phyloP scores from a whole-genome alignment of 129 eudicot species.

The Cynara cardunculus region DNA sequence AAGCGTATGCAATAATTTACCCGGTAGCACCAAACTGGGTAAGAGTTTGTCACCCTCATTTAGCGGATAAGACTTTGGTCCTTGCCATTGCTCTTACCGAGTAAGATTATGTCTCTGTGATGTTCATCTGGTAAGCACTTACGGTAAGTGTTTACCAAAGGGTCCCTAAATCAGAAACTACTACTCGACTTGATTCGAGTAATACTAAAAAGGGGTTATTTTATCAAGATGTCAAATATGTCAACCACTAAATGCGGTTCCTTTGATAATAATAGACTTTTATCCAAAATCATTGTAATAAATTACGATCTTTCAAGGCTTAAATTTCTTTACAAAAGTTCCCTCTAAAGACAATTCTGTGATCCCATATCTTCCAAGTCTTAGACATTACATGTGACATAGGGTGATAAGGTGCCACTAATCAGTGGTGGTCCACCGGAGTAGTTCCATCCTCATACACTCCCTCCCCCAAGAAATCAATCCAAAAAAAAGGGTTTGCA shows the following conservation, averaged over 20 bases:
- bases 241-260: neutral
- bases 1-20: no score
- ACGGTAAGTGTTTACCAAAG: no score
- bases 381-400: constrained; percentile 25
- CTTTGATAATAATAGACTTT: neutral
- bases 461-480: neutral
- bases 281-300: neutral
- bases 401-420: neutral
- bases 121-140: no score
- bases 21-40: no score
- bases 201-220: neutral
- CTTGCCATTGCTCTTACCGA: no score
- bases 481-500: neutral
- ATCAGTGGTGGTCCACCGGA: constrained; percentile 17
- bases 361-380: constrained; percentile 17
- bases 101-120: no score
- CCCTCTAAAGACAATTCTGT: neutral
- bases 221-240: neutral
- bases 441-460: neutral
- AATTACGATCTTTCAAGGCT: neutral
- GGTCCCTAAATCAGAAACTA: neutral
- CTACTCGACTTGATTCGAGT: neutral
- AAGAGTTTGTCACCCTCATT: no score
- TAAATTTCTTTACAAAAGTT: neutral
- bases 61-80: no score